Conservation (phyloP, 441 rosid genomes). For the Eruca vesicaria region DNA sequence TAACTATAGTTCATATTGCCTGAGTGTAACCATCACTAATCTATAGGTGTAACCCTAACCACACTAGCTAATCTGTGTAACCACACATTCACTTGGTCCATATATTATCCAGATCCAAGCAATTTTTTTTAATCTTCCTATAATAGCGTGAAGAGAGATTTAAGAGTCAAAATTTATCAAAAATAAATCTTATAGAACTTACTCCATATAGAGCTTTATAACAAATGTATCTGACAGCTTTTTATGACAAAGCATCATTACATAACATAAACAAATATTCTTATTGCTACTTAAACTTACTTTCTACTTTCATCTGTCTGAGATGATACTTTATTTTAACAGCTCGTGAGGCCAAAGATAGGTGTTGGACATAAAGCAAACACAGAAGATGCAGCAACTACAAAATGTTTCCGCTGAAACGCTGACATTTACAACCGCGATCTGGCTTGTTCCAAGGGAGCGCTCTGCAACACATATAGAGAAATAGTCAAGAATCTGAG, state of each 20-base stretch:
- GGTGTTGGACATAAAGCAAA: not conserved
- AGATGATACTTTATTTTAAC: conserved; percentile 24
- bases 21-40: not conserved
- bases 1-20: not conserved
- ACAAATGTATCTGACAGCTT: conserved; percentile 14
- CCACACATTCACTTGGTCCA: not conserved
- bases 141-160: not conserved
- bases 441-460: conserved; percentile 55
- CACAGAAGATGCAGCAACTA: conserved; percentile 10
- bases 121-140: not conserved
- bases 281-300: conserved; percentile 18
- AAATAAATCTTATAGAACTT: conserved; percentile 1
- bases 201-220: not conserved
- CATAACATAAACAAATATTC: conserved; percentile 1
- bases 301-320: conserved; percentile 29
- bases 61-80: not conserved
- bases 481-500: conserved; percentile 3
- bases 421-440: conserved; percentile 49
- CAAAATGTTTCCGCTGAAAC: not conserved
- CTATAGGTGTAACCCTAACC: not conserved
- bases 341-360: conserved; percentile 1
- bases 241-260: conserved; percentile 4
- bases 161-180: not conserved
- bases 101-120: not conserved
- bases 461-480: conserved; percentile 50